These are phyloP conservation scores for Lunularia cruciata DNA, from an alignment of 225 moss, liverwort and hornwort genomes.

Conservation along the genomic window DNA sequence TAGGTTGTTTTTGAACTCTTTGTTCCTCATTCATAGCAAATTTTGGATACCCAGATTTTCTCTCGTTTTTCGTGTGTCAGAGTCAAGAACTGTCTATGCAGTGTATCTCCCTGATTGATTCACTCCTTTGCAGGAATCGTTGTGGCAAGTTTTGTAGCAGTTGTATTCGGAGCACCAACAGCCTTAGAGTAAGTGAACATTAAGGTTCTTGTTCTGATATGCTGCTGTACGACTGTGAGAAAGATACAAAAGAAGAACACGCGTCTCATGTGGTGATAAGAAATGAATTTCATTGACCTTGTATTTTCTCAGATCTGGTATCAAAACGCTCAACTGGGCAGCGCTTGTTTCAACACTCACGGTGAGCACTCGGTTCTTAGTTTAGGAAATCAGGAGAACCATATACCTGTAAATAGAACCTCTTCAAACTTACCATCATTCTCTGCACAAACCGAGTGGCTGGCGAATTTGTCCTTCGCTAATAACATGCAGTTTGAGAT, in stretches of 20 bases:
- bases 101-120: background rate
- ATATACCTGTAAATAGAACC: background rate
- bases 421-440: background rate
- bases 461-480: too few relatives aligned
- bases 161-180: conserved; percentile 86
- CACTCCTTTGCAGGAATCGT: conserved; percentile 54
- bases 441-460: too few relatives aligned
- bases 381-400: background rate
- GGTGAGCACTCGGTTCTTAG: conserved; percentile 42
- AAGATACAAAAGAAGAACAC: too few relatives aligned
- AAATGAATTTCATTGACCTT: background rate
- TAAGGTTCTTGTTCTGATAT: background rate
- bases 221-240: too few relatives aligned
- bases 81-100: background rate
- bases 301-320: conserved; percentile 51
- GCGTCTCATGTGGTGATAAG: background rate
- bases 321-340: conserved; percentile 72
- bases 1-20: conserved; percentile 61
- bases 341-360: conserved; percentile 71
- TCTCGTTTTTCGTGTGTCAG: background rate
- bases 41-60: background rate
- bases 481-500: background rate
- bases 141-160: conserved; percentile 54
- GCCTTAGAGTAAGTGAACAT: conserved; percentile 52
- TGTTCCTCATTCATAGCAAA: background rate